Base-by-base conservation (phyloP, 768 basidiomycete species). In the Pisolithus sp. region DNA sequence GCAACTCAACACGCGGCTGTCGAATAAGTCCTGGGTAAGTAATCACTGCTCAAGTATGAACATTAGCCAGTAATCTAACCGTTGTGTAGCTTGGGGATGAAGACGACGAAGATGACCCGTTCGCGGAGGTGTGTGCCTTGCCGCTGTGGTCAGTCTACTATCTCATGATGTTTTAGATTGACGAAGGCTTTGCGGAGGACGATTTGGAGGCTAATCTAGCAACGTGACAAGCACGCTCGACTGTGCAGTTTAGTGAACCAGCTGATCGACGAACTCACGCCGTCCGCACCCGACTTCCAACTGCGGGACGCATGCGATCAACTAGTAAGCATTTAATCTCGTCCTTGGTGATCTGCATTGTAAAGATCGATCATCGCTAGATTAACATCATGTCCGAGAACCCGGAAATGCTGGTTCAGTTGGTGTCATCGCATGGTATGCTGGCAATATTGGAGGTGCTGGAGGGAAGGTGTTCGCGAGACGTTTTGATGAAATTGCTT, bases 381-480 rank as follows among this genome's bases (percentile, higher is more conserved):
- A 69, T 92, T 46, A 74, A 65, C 34, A 85, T 95, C 60, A 76
- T 94, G 58, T 74, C 79, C 28, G 89, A 90, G 36, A 77, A 82
- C 1, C 86, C 89, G 6, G 93, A 95, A 57, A 89, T 95, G 79
- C 83, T 90, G 59, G 68, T 75, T 20, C 93, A 97, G 56, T 78
- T 99, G 28, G 89, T 97, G 12, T 87, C 87, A 15, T 83, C 87
- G 0, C 96, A 98, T 69, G 96, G 96, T 1, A 88, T 96, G 86
- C 76, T 98, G 9, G 93, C 93, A 0, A 88, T 97, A 54, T 68
- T 98, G 58, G 94, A 98, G 65, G 90, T 96, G 0, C 71, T 99
- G 36, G 95, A 98, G 66, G 83, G 86, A 30, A 83, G 85, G 52
- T 84, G 88, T 54, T 87, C 88, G 28, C 75, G 93, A 54, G 93